Evolutionary conservation across 2,329 filamentous ascomycete genomes (phyloP).

Genomic region (Alternaria infectoria): DNA sequence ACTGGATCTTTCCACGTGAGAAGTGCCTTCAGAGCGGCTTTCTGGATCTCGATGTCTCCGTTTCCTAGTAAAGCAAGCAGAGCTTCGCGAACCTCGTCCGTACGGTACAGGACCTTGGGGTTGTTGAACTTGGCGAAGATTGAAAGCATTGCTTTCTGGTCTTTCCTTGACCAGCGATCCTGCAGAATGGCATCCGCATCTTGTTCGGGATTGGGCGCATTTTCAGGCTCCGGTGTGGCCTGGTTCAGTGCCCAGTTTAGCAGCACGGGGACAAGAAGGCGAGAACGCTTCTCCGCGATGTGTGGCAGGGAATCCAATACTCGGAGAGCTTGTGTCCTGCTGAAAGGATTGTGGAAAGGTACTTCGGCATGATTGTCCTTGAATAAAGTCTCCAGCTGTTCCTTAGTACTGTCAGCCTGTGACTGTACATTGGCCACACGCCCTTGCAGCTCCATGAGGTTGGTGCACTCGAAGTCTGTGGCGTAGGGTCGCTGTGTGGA

Average conservation of each 20-base stretch:
- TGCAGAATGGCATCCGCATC: constrained; percentile 21
- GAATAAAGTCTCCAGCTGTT: constrained; percentile 69
- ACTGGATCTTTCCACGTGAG: constrained; percentile 86
- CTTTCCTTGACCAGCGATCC: constrained; percentile 71
- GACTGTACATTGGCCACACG: constrained; percentile 21
- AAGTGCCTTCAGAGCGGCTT: constrained; percentile 80
- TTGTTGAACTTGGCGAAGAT: constrained; percentile 88
- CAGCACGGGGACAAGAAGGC: constrained; percentile 83
- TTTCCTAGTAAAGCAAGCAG: constrained; percentile 80
- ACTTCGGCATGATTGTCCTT: constrained; percentile 66
- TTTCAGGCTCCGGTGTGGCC: constrained; percentile 8
- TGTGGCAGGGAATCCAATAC: constrained; percentile 75
- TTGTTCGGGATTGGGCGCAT: not conserved
- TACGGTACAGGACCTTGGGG: constrained; percentile 80
- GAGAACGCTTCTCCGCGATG: constrained; percentile 84
- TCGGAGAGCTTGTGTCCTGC: constrained; percentile 79
- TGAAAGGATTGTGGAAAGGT: constrained; percentile 59
- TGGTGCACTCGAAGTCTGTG: constrained; percentile 86
- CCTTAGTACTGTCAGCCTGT: constrained; percentile 33
- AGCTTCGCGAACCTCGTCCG: constrained; percentile 75
- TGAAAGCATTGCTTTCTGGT: constrained; percentile 81
- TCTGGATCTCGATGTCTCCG: constrained; percentile 89
- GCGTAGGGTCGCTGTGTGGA: constrained; percentile 44
- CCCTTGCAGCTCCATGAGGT: constrained; percentile 63
- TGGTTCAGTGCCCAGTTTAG: constrained; percentile 70